phyloP scores from a whole-genome alignment of 257 asterid species.

The Datura wrightii region DNA sequence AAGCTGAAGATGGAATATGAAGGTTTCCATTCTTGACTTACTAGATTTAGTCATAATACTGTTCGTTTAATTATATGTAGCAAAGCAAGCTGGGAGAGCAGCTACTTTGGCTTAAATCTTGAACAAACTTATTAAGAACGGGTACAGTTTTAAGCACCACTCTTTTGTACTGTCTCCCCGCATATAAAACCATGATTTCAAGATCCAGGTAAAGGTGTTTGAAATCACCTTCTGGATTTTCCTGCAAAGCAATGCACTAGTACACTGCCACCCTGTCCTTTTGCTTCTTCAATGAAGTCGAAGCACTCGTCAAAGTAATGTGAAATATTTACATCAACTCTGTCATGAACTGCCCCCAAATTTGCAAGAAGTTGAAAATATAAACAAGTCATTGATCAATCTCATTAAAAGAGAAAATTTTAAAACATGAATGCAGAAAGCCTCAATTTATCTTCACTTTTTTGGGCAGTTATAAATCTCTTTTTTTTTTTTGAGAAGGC shows the following conservation, averaged over 20 bases:
- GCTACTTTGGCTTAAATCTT: constrained; percentile 27
- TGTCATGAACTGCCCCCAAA: constrained; percentile 64
- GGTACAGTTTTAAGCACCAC: background rate
- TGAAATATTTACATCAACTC: constrained; percentile 54
- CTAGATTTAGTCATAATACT: constrained; percentile 2
- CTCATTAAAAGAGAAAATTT: background rate
- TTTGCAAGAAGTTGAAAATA: constrained; percentile 27
- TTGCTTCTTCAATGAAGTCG: constrained; percentile 78
- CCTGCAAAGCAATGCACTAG: constrained; percentile 91
- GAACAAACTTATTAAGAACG: constrained; percentile 10
- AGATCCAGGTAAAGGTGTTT: constrained; percentile 3
- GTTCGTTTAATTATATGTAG: background rate
- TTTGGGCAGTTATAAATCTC: background rate
- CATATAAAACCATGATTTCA: constrained; percentile 25
- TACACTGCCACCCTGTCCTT: constrained; percentile 65
- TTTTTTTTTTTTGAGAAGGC: background rate
- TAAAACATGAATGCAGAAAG: background rate
- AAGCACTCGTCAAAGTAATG: constrained; percentile 76
- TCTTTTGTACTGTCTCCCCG: background rate
- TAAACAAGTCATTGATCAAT: background rate
- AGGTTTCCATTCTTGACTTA: background rate
- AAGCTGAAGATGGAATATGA: constrained; percentile 3
- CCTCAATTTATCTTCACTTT: constrained; percentile 19
- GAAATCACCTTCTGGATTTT: constrained; percentile 79
- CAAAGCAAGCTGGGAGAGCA: constrained; percentile 13